A percentile compares a stretch with the other conserved stretches of the same genome.
phyloP scores from a whole-genome alignment of 192 early-diverging fungal genomes.

The Coemansia sp. region DNA sequence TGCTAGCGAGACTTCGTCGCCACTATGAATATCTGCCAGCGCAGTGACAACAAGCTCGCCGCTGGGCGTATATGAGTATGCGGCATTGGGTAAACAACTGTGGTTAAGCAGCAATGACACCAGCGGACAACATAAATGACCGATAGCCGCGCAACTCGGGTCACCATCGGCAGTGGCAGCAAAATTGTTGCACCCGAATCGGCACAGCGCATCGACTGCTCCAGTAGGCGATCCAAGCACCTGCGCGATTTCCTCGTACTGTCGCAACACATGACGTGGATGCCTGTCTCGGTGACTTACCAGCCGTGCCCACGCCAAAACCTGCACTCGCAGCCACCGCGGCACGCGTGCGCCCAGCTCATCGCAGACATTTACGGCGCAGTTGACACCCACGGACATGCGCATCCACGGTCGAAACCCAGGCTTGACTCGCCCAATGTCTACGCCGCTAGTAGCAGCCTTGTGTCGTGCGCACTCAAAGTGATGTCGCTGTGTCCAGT shows the following conservation, averaged over 20 bases:
- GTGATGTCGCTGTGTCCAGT: constrained; percentile 39
- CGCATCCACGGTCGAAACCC: constrained; percentile 25
- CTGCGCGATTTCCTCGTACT: constrained; percentile 35
- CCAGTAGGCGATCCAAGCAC: constrained; percentile 2
- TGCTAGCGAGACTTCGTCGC: constrained; percentile 34
- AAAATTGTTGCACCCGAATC: constrained; percentile 16
- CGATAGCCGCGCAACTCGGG: constrained; percentile 1
- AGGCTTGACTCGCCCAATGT: constrained; percentile 23
- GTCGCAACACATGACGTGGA: constrained; percentile 28
- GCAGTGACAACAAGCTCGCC: constrained; percentile 29
- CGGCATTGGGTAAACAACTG: constrained; percentile 41
- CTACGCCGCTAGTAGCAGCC: background rate
- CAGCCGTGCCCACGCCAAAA: constrained; percentile 27
- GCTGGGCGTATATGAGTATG: constrained; percentile 2
- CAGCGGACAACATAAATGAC: constrained; percentile 43
- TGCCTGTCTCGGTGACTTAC: constrained; percentile 29
- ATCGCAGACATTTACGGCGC: background rate
- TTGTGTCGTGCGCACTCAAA: constrained; percentile 16
- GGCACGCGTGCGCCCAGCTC: background rate
- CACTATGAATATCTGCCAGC: constrained; percentile 20
- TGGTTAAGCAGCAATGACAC: constrained; percentile 48
- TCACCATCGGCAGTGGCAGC: constrained; percentile 44
- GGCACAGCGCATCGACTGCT: constrained; percentile 20
- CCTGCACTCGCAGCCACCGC: constrained; percentile 29
- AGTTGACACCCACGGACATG: constrained; percentile 29